phyloP scores from a whole-genome alignment of 2,329 filamentous ascomycete species.

The Penicillium sp. region DNA sequence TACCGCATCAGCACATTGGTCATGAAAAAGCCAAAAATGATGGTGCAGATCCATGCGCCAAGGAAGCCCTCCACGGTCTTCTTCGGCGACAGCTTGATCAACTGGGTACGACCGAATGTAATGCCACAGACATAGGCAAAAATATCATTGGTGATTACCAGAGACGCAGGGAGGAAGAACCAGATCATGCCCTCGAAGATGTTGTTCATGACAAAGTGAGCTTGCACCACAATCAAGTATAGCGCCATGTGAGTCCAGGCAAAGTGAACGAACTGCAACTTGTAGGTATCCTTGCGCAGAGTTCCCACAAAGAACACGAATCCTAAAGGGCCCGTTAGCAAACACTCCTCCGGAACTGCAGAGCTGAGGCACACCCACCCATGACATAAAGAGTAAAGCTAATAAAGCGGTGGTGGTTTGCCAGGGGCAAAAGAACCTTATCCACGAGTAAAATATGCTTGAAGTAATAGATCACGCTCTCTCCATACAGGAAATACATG shows the following conservation, averaged over 20 bases:
- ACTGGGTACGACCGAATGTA: conserved; percentile 90
- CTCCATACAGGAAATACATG: conserved; percentile 99
- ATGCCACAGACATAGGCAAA: conserved; percentile 98
- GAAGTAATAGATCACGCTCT: conserved; percentile 99
- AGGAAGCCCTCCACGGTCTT: conserved; percentile 99
- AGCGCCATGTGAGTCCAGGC: conserved; percentile 99
- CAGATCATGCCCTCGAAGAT: conserved; percentile 99
- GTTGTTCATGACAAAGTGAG: conserved; percentile 99
- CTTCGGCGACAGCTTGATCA: conserved; percentile 97
- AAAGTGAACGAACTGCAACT: conserved; percentile 98
- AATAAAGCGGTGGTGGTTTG: conserved; percentile 97
- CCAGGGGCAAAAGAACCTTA: conserved; percentile 85
- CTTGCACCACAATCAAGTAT: conserved; percentile 95
- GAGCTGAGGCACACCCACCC: conserved; percentile 57
- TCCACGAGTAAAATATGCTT: conserved; percentile 98
- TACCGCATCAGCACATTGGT: conserved; percentile 84
- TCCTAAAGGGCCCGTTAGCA: conserved; percentile 52
- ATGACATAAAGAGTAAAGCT: conserved; percentile 98
- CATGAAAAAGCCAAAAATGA: conserved; percentile 78
- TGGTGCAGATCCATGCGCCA: conserved; percentile 91
- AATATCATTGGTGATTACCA: conserved; percentile 98
- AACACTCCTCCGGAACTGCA: neutral
- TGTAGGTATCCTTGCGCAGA: conserved; percentile 92
- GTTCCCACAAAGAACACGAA: conserved; percentile 98
- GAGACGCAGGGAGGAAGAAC: conserved; percentile 93